Percentiles rank a stretch among this genome's conserved stretches.
Conservation (phyloP, 2,329 filamentous ascomycete species). For the Simplicillium sp. region DNA sequence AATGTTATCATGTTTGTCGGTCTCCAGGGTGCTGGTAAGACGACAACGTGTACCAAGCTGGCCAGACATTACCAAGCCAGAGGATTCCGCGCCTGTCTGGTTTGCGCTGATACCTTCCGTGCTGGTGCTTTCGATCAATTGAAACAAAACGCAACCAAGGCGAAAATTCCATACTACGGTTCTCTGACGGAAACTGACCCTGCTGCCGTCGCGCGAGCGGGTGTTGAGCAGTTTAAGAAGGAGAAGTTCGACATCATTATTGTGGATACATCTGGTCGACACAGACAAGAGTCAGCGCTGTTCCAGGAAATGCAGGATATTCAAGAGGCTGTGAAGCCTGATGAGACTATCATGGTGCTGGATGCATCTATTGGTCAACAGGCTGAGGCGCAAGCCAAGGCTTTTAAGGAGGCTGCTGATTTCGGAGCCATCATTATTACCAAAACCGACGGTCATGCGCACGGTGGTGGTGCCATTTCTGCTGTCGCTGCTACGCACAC, state of each 20-base stretch:
- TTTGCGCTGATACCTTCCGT: slow-evolving; percentile 97
- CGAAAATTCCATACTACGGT: slow-evolving; percentile 97
- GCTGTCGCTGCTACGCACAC: slow-evolving; percentile 94
- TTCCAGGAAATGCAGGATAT: slow-evolving; percentile 99
- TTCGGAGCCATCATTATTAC: slow-evolving; percentile 99
- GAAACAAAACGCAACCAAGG: slow-evolving; percentile 98
- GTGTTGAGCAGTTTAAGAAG: slow-evolving; percentile 98
- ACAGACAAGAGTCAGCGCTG: slow-evolving; percentile 87
- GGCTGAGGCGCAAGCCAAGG: slow-evolving; percentile 86
- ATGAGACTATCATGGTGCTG: slow-evolving; percentile 97
- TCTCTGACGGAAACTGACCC: slow-evolving; percentile 95
- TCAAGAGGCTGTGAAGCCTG: slow-evolving; percentile 72
- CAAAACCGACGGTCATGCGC: slow-evolving; percentile 93
- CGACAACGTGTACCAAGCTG: slow-evolving; percentile 95
- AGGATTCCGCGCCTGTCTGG: slow-evolving; percentile 85
- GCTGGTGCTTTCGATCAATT: slow-evolving; percentile 97
- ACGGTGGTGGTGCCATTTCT: slow-evolving; percentile 93
- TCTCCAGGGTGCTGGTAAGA: slow-evolving; percentile 95
- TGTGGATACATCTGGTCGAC: slow-evolving; percentile 90
- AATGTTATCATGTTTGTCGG: slow-evolving; percentile 99
- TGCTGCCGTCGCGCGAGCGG: slow-evolving; percentile 84
- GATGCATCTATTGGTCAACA: slow-evolving; percentile 95
- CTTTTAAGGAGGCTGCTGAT: slow-evolving; percentile 94
- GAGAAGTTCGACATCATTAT: slow-evolving; percentile 98
- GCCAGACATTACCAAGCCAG: slow-evolving; percentile 89